Percentiles rank a stretch among this genome's conserved stretches.
Evolutionary conservation across 176 grass and related monocot genomes (phyloP).

Genomic region (Triticum dicoccoides): DNA sequence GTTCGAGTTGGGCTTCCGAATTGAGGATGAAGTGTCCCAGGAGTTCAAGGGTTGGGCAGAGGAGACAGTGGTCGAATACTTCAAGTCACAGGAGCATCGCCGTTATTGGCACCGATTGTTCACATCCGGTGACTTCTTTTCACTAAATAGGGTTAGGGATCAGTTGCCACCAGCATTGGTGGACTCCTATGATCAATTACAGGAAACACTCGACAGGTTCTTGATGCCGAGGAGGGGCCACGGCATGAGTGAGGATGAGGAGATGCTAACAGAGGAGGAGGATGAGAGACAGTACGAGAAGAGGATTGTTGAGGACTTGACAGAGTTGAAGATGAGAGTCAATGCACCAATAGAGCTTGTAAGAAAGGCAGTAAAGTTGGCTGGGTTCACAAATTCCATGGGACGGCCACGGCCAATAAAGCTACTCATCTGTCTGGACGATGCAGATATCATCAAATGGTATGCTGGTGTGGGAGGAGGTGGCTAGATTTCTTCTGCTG

Average conservation of each 20-base stretch:
- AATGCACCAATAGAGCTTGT: conserved; percentile 70
- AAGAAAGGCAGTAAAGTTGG: conserved; percentile 71
- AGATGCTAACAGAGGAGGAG: conserved; percentile 55
- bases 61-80: conserved; percentile 59
- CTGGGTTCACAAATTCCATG: conserved; percentile 89
- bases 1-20: conserved; percentile 65
- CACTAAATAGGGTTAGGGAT: conserved; percentile 59
- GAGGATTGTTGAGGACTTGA: conserved; percentile 77
- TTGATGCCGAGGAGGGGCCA: conserved; percentile 50
- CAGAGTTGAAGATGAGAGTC: conserved; percentile 77
- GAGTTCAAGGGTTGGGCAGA: conserved; percentile 67
- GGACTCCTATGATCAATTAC: conserved; percentile 77
- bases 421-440: conserved; percentile 84
- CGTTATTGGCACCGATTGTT: conserved; percentile 77
- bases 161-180: conserved; percentile 70
- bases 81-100: conserved; percentile 53
- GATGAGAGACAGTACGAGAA: conserved; percentile 73
- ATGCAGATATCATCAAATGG: conserved; percentile 90
- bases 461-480: conserved; percentile 76
- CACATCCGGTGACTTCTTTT: conserved; percentile 75
- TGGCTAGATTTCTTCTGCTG: conserved; percentile 97
- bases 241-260: conserved; percentile 47
- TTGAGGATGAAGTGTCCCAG: conserved; percentile 58
- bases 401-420: conserved; percentile 78
- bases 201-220: conserved; percentile 56